Conservation (phyloP, 2,329 filamentous ascomycete species). For the Fragosphaeria purpurea region DNA sequence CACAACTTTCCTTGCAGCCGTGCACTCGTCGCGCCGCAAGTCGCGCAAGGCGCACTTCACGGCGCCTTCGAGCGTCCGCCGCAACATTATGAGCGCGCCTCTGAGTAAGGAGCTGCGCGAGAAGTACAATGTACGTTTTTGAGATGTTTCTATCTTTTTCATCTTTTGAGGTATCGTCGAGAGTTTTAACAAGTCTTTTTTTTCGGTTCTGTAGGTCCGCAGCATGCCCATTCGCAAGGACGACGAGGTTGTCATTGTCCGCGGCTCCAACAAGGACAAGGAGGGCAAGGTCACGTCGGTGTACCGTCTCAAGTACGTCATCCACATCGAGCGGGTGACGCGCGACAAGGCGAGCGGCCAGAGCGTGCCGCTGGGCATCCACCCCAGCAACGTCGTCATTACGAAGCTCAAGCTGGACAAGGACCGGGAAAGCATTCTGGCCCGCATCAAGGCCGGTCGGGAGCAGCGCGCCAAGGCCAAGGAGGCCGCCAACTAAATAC, state of each 20-base stretch:
- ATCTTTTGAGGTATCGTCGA: background rate
- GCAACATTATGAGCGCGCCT: constrained; percentile 93
- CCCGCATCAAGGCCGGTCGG: constrained; percentile 72
- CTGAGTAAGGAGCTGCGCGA: constrained; percentile 95
- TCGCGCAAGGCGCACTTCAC: constrained; percentile 97
- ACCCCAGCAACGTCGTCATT: constrained; percentile 95
- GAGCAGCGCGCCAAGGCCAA: constrained; percentile 67
- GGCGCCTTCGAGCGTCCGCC: constrained; percentile 87
- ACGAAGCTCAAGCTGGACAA: constrained; percentile 98
- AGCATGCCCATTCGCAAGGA: constrained; percentile 96
- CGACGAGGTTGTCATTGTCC: constrained; percentile 86
- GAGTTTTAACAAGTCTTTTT: background rate
- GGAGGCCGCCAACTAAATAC: constrained; percentile 41
- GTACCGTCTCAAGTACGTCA: constrained; percentile 95
- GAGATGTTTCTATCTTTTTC: background rate
- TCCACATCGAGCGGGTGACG: constrained; percentile 93
- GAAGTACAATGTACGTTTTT: constrained; percentile 83
- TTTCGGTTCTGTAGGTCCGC: constrained; percentile 54
- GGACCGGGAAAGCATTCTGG: constrained; percentile 81
- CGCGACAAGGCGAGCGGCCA: constrained; percentile 98
- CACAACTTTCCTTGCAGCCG: constrained; percentile 29
- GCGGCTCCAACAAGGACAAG: constrained; percentile 91
- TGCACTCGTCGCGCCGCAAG: constrained; percentile 89
- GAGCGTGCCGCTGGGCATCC: constrained; percentile 86
- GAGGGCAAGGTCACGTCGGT: constrained; percentile 97